Percentiles rank a stretch among this genome's conserved stretches.
These are phyloP conservation scores for Ophiocordyceps camponoti-leonardi DNA, from an alignment of 2,329 filamentous ascomycete genomes.

Conservation along the genomic window DNA sequence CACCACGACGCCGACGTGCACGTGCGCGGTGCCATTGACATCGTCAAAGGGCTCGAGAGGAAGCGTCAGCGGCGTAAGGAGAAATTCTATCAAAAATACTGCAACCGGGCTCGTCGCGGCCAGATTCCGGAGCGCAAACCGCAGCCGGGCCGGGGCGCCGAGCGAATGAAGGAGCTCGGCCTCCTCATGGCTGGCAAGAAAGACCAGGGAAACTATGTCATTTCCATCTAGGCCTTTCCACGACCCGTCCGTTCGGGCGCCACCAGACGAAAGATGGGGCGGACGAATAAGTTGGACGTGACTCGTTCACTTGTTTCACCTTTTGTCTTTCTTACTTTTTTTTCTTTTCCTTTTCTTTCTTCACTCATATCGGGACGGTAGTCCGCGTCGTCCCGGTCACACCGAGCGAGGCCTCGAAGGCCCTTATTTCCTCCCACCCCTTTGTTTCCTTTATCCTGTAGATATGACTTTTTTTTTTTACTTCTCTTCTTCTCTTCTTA, in stretches of 20 bases:
- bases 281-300: background rate
- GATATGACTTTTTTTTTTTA: background rate
- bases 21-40: slow-evolving; percentile 87
- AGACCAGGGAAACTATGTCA: slow-evolving; percentile 58
- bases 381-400: background rate
- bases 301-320: background rate
- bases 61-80: slow-evolving; percentile 87
- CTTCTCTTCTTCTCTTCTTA: slow-evolving; percentile 3
- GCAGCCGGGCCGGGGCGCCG: slow-evolving; percentile 70
- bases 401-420: background rate
- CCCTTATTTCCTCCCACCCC: too few species aligned
- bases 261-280: too few species aligned
- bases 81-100: slow-evolving; percentile 81
- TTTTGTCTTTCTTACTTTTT: too few species aligned
- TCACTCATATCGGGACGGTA: slow-evolving; percentile 2
- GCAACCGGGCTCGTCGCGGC: slow-evolving; percentile 61
- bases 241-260: too few species aligned
- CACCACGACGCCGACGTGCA: slow-evolving; percentile 35
- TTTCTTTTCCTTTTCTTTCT: background rate
- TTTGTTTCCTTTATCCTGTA: too few species aligned
- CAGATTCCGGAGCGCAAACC: slow-evolving; percentile 46
- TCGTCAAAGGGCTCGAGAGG: slow-evolving; percentile 87
- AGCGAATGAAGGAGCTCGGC: slow-evolving; percentile 72
- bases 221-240: slow-evolving; percentile 42
- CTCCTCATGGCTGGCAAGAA: slow-evolving; percentile 71